Evolutionary conservation across 2,329 filamentous ascomycete species (phyloP), one percentile per base, ranked within the genome.

Genomic region (Incumbomyces delicatus): DNA sequence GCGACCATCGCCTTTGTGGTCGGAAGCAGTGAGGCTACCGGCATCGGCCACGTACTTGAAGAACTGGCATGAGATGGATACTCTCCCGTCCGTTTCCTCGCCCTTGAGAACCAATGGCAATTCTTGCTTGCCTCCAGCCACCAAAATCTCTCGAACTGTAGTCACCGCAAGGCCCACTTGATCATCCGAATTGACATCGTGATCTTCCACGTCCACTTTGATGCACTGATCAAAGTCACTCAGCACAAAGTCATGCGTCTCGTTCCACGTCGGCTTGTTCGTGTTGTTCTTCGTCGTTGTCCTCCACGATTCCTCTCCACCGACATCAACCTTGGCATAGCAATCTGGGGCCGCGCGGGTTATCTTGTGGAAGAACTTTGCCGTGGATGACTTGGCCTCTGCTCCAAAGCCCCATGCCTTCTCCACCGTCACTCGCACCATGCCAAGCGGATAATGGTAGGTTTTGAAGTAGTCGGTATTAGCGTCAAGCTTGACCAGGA

Each of bases 401-500:
- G 50, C 50, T 29, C 44, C 43, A 35, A 52, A 52, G 33, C 50
- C 50, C 47, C 47, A 50, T 47, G 50, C 50, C 44, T 52, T 52
- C 40, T 52, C 50, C 43, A 52, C 50, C 13, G 50, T 52, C 44
- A 52, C 40, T 33, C 50, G 50, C 20, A 52, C 27, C 50, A 52
- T 52, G 44, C 50, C 50, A 40, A 52, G 31, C 31, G 50, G 50
- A 32, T 52, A 50, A 22, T 52, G 50, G 50, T 42, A 52, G 43
- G 47, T 50, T 41, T 52, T 38, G 44, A 70, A 60, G 47, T 67
- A 68, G 29, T 57, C 50, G 11, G 54, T 41, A 40, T 70, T 59
- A 4, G 60, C 63, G 22, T 59, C 56, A 16, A 69, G 58, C 52
- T 67, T 61, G 38, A 52, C 38, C 39, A 52, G 50, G 44, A 50